Base-by-base conservation (phyloP, 495 filamentous ascomycete genomes). In the Aspergillus saccharolyticus region DNA sequence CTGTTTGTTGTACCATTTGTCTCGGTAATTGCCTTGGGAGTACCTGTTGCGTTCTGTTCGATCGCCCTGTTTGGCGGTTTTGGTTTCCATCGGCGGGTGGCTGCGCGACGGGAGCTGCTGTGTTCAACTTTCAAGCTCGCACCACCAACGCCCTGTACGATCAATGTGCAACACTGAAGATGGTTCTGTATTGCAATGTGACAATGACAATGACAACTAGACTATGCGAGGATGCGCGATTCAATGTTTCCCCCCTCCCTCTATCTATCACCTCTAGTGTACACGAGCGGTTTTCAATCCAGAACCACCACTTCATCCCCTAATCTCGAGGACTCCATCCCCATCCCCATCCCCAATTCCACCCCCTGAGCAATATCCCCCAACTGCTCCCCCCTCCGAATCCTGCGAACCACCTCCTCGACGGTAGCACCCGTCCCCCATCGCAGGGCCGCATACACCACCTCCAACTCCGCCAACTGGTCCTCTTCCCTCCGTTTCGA, bases 391-490 rank as follows among this genome's bases (percentile, higher is more conserved):
- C 58, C 62, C 4, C 22, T 44, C 24, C 58, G 50, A 25, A 64
- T 53, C 44, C 55, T 56, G 19, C 24, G 30, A 8, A 64, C 49
- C 21, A 59, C 39, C 42, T 56, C 42, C 56, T 53, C 46, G n/a
- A 52, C 55, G 10, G 55, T 12, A 15, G 54, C 53, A 53, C 39
- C 46, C 49, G 55, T 53, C 9, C 62, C 58, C 18, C 45, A 49
- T 25, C 53, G 22, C 44, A 64, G 17, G 3, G 53, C 58, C 39
- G 50, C 42, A 57, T 64, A 64, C 33, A 64, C 49, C 0, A 54
- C 58, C 54, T 64, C 62, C 33, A 64, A 22, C 15, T 44, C 58
- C 25, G 47, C 55, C 16, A 28, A 20, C 8, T 58, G 52, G 9
- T 52, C 57, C 15, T 48, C 54, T 20, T 53, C 54, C 15, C 42